phyloP scores from a whole-genome alignment of 441 rosid genomes.

The Jatropha multifida region DNA sequence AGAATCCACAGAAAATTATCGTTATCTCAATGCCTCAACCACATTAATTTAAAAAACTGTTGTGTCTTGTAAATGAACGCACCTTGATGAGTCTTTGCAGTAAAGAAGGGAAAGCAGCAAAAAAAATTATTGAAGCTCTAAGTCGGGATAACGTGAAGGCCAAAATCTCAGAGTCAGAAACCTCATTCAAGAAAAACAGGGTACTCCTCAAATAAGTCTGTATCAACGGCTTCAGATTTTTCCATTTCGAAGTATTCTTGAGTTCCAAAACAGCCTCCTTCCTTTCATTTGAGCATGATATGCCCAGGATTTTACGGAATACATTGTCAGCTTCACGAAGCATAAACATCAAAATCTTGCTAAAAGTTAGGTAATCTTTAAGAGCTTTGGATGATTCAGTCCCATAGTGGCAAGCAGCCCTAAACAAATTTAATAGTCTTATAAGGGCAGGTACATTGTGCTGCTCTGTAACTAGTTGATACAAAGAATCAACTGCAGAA shows the following conservation, averaged over 20 bases:
- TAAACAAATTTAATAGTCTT: slow-evolving; percentile 66
- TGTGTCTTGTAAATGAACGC: slow-evolving; percentile 14
- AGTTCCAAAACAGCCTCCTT: slow-evolving; percentile 64
- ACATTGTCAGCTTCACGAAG: slow-evolving; percentile 68
- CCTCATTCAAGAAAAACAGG: slow-evolving; percentile 61
- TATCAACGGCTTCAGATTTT: slow-evolving; percentile 61
- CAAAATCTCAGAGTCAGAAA: slow-evolving; percentile 58
- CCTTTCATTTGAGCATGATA: slow-evolving; percentile 49
- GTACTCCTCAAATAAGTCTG: slow-evolving; percentile 80
- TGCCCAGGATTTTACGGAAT: slow-evolving; percentile 59
- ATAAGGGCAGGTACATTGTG: slow-evolving; percentile 54
- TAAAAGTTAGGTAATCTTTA: slow-evolving; percentile 47
- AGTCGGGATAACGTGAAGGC: slow-evolving; percentile 37
- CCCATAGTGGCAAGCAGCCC: slow-evolving; percentile 79
- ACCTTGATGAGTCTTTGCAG: slow-evolving; percentile 75
- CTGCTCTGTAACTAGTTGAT: slow-evolving; percentile 49
- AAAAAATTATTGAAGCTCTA: slow-evolving; percentile 52
- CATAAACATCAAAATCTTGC: slow-evolving; percentile 55
- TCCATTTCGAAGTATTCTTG: slow-evolving; percentile 71
- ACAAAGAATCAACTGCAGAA: slow-evolving; percentile 45
- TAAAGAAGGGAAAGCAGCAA: slow-evolving; percentile 68
- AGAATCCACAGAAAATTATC: background rate
- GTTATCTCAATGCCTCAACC: slow-evolving; percentile 1
- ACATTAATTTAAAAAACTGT: background rate
- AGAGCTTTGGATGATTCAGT: slow-evolving; percentile 44